Conservation (phyloP, 2,329 filamentous ascomycete genomes). For the Cryphonectria japonica region DNA sequence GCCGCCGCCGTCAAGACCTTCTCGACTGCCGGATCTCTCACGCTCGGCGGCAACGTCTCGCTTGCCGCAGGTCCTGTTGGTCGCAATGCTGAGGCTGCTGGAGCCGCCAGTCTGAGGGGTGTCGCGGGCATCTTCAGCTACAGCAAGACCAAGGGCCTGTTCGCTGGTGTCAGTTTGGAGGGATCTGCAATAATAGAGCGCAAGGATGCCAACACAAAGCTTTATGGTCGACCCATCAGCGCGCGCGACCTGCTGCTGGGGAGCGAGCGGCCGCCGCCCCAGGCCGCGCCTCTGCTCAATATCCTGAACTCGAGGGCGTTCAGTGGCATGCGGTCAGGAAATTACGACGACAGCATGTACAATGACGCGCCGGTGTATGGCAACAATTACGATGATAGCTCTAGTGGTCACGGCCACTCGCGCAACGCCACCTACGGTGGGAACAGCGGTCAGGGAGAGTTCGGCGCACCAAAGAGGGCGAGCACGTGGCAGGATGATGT, state of each 20-base stretch:
- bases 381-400: conserved; percentile 75
- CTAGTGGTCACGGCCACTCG: conserved; percentile 67
- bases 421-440: conserved; percentile 42
- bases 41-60: conserved; percentile 93
- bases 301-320: conserved; percentile 87
- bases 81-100: conserved; percentile 93
- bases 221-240: conserved; percentile 83
- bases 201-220: conserved; percentile 94
- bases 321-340: conserved; percentile 61
- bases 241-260: conserved; percentile 83
- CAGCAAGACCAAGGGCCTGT: conserved; percentile 96
- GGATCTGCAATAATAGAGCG: conserved; percentile 92
- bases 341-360: conserved; percentile 72
- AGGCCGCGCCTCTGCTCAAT: conserved; percentile 81
- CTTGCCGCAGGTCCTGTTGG: conserved; percentile 93
- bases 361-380: conserved; percentile 93
- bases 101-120: conserved; percentile 85
- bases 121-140: conserved; percentile 95
- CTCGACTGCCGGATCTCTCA: conserved; percentile 87
- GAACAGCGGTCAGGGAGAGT: conserved; percentile 53
- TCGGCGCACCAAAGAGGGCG: conserved; percentile 62
- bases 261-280: conserved; percentile 74
- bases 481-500: conserved; percentile 77
- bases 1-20: conserved; percentile 87
- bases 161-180: conserved; percentile 93